Evolutionary conservation across 2,329 filamentous ascomycete genomes (phyloP).

Genomic region (Sarocladiaceae sp.): DNA sequence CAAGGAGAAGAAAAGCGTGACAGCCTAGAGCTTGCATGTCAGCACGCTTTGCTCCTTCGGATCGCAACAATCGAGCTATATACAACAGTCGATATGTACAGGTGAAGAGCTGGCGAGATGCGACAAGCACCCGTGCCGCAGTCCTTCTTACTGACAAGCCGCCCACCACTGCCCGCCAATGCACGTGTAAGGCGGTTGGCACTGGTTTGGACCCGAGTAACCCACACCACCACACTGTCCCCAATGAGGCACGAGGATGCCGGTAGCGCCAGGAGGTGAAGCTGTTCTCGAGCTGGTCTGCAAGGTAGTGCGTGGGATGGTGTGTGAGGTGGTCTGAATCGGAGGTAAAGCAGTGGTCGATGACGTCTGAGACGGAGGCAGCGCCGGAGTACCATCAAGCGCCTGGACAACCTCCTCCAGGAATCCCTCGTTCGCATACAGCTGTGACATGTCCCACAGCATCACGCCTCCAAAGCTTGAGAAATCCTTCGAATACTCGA

Average conservation of each 20-base stretch:
- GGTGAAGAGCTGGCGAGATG: constrained; percentile 1
- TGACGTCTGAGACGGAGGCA: not conserved
- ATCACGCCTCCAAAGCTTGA: constrained; percentile 60
- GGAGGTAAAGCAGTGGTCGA: too few species aligned
- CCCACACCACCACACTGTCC: constrained; percentile 11
- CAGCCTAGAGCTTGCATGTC: too few species aligned
- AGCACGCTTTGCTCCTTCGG: too few species aligned
- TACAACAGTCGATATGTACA: constrained; percentile 6
- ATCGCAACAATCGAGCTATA: too few species aligned
- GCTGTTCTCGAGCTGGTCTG: not conserved
- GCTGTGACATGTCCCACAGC: constrained; percentile 63
- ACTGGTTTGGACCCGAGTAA: constrained; percentile 10
- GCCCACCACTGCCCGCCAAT: constrained; percentile 2
- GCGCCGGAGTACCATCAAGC: constrained; percentile 17
- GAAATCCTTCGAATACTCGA: constrained; percentile 48
- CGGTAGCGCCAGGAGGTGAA: not conserved
- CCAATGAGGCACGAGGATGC: constrained; percentile 8
- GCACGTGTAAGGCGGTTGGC: constrained; percentile 4
- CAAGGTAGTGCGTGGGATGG: too few species aligned
- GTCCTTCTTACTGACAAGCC: not conserved
- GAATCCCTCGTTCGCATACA: constrained; percentile 52
- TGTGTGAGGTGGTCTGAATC: too few species aligned
- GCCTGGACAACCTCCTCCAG: constrained; percentile 36
- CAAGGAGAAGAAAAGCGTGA: too few species aligned
- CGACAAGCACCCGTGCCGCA: too few species aligned